Conservation (phyloP, 768 basidiomycete species). For the Suillus luteus region DNA sequence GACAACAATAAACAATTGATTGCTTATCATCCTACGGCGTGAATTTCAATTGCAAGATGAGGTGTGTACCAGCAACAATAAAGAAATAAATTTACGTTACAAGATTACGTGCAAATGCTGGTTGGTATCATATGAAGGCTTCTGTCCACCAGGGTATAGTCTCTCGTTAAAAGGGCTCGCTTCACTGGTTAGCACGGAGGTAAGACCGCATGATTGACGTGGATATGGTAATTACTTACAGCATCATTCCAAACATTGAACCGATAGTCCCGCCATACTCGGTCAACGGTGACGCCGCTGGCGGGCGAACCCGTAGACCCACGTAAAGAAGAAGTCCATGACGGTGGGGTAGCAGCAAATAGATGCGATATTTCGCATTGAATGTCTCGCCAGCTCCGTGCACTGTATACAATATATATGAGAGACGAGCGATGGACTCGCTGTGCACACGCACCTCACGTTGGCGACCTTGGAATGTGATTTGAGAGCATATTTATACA, state of each 20-base stretch:
- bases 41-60: conserved; percentile 15
- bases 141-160: conserved; percentile 29
- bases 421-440: conserved; percentile 11
- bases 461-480: conserved; percentile 64
- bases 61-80: conserved; percentile 19
- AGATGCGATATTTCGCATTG: conserved; percentile 63
- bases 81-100: conserved; percentile 30
- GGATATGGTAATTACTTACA: conserved; percentile 26
- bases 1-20: conserved; percentile 3
- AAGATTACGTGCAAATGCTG: conserved; percentile 29
- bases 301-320: conserved; percentile 38
- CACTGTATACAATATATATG: conserved; percentile 39
- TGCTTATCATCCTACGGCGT: conserved; percentile 9
- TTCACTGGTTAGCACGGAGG: conserved; percentile 24
- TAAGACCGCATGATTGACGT: conserved; percentile 8
- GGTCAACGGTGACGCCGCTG: conserved; percentile 64
- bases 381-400: conserved; percentile 66
- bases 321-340: conserved; percentile 33
- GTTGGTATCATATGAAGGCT: conserved; percentile 30
- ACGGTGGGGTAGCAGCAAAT: conserved; percentile 43
- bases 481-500: conserved; percentile 72
- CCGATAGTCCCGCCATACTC: conserved; percentile 66
- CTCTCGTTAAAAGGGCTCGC: conserved; percentile 6
- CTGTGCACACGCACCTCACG: conserved; percentile 54
- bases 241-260: conserved; percentile 64